Evolutionary conservation across 2,329 filamentous ascomycete species (phyloP).

Genomic region (Ophiocordyceps camponoti-leonardi): DNA sequence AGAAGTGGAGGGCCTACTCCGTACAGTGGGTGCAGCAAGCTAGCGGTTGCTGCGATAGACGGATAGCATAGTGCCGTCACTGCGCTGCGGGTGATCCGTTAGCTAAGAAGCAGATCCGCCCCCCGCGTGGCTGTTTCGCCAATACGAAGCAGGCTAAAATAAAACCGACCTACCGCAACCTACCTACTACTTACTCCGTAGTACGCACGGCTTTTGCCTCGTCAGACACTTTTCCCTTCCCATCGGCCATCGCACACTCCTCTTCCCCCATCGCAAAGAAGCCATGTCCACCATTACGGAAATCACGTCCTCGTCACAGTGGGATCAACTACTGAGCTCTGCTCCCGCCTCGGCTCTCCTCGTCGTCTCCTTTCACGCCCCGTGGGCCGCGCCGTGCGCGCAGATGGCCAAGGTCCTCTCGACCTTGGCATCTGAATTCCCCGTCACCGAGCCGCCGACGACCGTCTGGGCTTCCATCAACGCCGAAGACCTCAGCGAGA

Average conservation of each 20-base stretch:
- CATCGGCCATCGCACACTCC: neutral
- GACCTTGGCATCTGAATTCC: constrained; percentile 75
- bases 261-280: constrained; percentile 5
- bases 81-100: neutral
- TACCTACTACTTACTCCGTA: too few species aligned
- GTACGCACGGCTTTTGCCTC: neutral
- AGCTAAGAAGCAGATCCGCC: neutral
- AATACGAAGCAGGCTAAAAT: constrained; percentile 1
- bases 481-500: constrained; percentile 82
- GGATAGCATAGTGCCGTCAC: neutral
- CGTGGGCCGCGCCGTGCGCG: constrained; percentile 90
- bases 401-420: constrained; percentile 82
- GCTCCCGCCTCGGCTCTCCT: constrained; percentile 56
- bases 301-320: constrained; percentile 56
- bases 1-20: neutral
- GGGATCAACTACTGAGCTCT: constrained; percentile 49
- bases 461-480: constrained; percentile 83
- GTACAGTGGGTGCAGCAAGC: neutral
- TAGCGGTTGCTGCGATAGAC: neutral
- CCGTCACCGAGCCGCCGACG: constrained; percentile 43
- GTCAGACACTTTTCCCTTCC: neutral
- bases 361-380: constrained; percentile 86
- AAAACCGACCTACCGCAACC: too few species aligned
- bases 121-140: neutral
- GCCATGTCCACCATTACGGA: constrained; percentile 62